Conservation (phyloP, 2,329 filamentous ascomycete species). For the Cladosporium sp. region DNA sequence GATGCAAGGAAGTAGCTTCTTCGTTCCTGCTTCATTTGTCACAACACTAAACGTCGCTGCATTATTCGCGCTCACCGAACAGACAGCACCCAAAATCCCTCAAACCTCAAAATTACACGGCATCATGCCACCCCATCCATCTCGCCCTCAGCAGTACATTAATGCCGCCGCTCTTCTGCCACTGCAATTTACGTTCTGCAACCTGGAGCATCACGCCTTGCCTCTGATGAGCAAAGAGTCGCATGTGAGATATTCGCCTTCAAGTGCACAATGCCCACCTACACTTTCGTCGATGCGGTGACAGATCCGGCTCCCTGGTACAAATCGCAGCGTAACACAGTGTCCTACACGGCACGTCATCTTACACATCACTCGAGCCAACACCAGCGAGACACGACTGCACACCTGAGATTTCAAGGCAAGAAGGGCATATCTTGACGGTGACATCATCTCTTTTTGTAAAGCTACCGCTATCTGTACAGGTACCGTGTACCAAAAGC, state of each 20-base stretch:
- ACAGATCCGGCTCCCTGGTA: background rate
- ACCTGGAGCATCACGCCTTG: background rate
- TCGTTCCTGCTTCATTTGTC: background rate
- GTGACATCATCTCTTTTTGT: constrained; percentile 1
- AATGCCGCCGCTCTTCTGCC: background rate
- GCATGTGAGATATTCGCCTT: background rate
- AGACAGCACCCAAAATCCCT: background rate
- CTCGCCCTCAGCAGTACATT: background rate
- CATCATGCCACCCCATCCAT: background rate
- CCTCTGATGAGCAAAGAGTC: background rate
- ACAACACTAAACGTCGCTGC: background rate
- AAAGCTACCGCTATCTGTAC: constrained; percentile 17
- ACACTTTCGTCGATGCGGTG: background rate
- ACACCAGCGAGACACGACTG: background rate
- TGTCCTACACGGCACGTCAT: too few species aligned
- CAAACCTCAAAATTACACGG: background rate
- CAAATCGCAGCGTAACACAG: background rate
- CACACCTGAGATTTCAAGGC: background rate
- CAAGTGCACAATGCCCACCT: background rate
- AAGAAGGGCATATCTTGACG: background rate
- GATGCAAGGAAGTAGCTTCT: background rate
- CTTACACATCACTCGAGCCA: background rate
- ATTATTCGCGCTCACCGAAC: background rate
- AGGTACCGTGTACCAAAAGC: background rate
- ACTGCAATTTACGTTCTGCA: background rate